These are phyloP conservation scores for Blastobotrys proliferans DNA, from an alignment of 1,139 yeast genomes.

Conservation along the genomic window DNA sequence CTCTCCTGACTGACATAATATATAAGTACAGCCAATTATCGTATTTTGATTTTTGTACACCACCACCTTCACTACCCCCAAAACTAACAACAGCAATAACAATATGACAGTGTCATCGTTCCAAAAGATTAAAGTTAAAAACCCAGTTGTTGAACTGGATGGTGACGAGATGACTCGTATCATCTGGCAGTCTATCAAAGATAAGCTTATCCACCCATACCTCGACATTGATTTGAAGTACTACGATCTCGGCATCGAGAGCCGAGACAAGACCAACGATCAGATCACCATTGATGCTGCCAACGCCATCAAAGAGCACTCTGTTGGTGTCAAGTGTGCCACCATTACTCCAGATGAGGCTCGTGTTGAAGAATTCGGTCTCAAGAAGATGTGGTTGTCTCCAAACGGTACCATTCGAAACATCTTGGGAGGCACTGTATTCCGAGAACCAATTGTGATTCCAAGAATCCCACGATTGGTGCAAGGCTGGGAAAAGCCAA, in stretches of 20 bases:
- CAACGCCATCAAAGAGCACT: constrained; percentile 78
- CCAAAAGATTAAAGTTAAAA: constrained; percentile 69
- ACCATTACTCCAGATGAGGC: constrained; percentile 98
- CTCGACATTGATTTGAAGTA: constrained; percentile 84
- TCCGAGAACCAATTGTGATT: constrained; percentile 93
- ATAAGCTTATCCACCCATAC: constrained; percentile 75
- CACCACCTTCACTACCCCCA: neutral
- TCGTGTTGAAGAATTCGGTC: constrained; percentile 80
- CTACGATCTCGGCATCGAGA: constrained; percentile 81
- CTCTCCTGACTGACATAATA: neutral
- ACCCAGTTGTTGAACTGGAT: constrained; percentile 91
- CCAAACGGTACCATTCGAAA: constrained; percentile 97
- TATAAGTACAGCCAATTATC: neutral
- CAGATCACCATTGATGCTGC: constrained; percentile 88
- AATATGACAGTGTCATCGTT: constrained; percentile 17
- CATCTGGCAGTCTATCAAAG: constrained; percentile 81
- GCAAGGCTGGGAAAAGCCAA: constrained; percentile 93
- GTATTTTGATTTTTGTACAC: neutral
- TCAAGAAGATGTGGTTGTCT: constrained; percentile 95
- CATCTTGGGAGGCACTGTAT: constrained; percentile 91
- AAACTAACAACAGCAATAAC: constrained; percentile 4
- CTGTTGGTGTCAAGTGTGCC: constrained; percentile 95
- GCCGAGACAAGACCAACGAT: constrained; percentile 85
- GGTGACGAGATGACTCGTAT: constrained; percentile 97
- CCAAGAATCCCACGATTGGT: constrained; percentile 84